Conservation (phyloP, 139 green algal species). For the Chlorella vulgaris region DNA sequence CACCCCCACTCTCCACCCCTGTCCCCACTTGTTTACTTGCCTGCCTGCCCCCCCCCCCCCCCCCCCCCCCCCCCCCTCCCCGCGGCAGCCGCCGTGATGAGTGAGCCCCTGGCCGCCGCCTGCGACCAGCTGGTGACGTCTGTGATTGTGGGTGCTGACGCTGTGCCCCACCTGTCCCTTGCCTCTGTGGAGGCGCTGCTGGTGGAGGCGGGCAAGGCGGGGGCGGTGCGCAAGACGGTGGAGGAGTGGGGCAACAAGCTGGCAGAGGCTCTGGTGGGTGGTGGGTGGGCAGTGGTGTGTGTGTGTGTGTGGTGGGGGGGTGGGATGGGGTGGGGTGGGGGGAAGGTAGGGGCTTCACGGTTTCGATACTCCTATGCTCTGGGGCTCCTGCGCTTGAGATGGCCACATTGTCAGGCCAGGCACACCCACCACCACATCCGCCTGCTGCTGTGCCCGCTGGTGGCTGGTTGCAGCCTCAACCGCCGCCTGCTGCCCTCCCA, state of each 20-base stretch:
- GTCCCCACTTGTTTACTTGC: too few relatives aligned
- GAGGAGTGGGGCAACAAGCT: constrained; percentile 12
- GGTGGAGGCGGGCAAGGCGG: constrained; percentile 47
- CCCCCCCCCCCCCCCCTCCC: too few relatives aligned
- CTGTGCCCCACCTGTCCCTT: constrained; percentile 49
- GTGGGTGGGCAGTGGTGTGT: not conserved
- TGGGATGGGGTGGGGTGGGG: not conserved
- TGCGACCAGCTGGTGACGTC: constrained; percentile 47
- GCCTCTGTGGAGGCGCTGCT: constrained; percentile 55
- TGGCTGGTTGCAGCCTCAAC: too few relatives aligned
- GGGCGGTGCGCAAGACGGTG: constrained; percentile 36
- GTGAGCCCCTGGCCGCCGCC: constrained; percentile 36
- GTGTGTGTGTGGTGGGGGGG: not conserved
- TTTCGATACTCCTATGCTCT: too few relatives aligned
- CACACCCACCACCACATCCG: too few relatives aligned
- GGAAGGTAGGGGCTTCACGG: not conserved
- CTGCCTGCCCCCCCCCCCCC: too few relatives aligned
- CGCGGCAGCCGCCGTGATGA: constrained; percentile 55
- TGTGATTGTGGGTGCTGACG: constrained; percentile 43
- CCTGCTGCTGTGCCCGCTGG: too few relatives aligned
- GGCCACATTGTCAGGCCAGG: too few relatives aligned
- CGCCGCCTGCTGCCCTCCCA: too few relatives aligned
- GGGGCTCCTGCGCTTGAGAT: too few relatives aligned
- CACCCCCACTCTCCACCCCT: too few relatives aligned
- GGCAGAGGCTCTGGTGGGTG: constrained; percentile 9